Conservation (phyloP, 805 yeast species). For the Yarrowia keelungensis region DNA sequence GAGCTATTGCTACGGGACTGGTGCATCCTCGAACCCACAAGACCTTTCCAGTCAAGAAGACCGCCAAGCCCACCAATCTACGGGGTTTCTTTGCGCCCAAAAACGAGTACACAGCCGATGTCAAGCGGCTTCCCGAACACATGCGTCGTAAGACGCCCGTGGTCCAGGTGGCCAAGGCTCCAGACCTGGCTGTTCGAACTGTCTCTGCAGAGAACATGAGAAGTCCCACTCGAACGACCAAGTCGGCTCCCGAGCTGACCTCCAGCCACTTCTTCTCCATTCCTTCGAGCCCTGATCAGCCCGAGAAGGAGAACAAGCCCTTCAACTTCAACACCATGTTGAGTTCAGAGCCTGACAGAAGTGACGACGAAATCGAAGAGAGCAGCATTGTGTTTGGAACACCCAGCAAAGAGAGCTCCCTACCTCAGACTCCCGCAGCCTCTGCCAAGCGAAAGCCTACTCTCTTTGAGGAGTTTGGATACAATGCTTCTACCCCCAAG, state of each 20-base stretch:
- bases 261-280: conserved; percentile 20
- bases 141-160: background rate
- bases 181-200: conserved; percentile 1
- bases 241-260: background rate
- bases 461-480: conserved; percentile 34
- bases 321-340: conserved; percentile 29
- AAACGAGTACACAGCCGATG: conserved; percentile 17
- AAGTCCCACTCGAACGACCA: conserved; percentile 4
- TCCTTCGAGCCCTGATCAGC: conserved; percentile 22
- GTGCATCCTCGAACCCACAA: conserved; percentile 34
- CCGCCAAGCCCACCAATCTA: conserved; percentile 12
- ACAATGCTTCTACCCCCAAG: conserved; percentile 16
- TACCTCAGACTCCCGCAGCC: background rate
- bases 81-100: conserved; percentile 25
- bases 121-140: conserved; percentile 16
- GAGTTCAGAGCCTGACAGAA: conserved; percentile 27
- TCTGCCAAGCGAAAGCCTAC: background rate
- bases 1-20: conserved; percentile 27
- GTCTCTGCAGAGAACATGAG: conserved; percentile 10
- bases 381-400: conserved; percentile 28
- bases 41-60: conserved; percentile 16
- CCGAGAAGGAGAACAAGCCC: conserved; percentile 10
- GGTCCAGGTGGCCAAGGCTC: background rate
- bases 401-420: background rate
- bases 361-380: conserved; percentile 32